A percentile compares a stretch with the other conserved stretches of the same genome.
Evolutionary conservation across 2,329 filamentous ascomycete species (phyloP).

Genomic region (Pseudogymnoascus sp.): DNA sequence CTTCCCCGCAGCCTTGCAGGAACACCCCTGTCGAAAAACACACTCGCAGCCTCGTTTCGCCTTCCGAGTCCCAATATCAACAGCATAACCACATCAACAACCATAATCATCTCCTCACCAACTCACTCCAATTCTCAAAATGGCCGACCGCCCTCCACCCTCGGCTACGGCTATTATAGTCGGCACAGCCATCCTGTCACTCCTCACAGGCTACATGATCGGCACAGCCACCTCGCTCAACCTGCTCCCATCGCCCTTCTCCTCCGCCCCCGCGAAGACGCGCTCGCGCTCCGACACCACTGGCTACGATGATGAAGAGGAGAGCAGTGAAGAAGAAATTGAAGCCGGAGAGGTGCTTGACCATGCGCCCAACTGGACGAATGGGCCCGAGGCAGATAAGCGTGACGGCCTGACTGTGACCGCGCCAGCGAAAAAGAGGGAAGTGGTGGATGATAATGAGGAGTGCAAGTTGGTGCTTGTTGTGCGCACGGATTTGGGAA

Average conservation of each 20-base stretch:
- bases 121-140: background rate
- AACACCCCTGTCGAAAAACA: background rate
- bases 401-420: conserved; percentile 41
- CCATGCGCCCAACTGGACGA: conserved; percentile 60
- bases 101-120: background rate
- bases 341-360: conserved; percentile 52
- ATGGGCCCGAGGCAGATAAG: conserved; percentile 50
- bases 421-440: conserved; percentile 14
- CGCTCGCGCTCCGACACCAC: conserved; percentile 36
- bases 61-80: background rate
- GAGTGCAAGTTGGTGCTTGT: conserved; percentile 93
- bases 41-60: background rate
- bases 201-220: conserved; percentile 71
- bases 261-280: conserved; percentile 29
- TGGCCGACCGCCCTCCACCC: background rate
- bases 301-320: conserved; percentile 51
- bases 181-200: conserved; percentile 64
- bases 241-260: conserved; percentile 52
- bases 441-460: conserved; percentile 41
- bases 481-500: conserved; percentile 87
- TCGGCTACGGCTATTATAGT: conserved; percentile 48
- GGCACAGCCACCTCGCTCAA: conserved; percentile 66
- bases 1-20: background rate
- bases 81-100: background rate
- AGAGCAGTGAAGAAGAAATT: conserved; percentile 62